A percentile compares a stretch with the other conserved stretches of the same genome.
These are phyloP conservation scores for Citropsis articulata DNA, from an alignment of 345 rosid genomes.

Conservation along the genomic window DNA sequence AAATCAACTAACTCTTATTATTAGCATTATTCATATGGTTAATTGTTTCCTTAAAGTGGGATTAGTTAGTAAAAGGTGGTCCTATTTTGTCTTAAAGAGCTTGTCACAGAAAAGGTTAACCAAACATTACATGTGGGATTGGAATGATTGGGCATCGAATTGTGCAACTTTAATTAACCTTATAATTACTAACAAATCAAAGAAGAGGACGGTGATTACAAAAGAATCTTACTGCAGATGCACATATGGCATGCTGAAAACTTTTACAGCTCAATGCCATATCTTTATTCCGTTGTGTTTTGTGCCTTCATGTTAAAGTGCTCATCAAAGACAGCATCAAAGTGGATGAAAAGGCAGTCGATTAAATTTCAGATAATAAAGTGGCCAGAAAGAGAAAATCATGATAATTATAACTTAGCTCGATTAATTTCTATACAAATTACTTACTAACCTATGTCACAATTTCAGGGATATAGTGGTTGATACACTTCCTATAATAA, in stretches of 20 bases:
- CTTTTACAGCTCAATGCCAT: not conserved
- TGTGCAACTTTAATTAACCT: not conserved
- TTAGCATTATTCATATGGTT: not conserved
- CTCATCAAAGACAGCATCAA: not conserved
- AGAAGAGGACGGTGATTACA: not conserved
- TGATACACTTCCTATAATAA: too few species aligned
- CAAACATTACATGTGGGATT: constrained; percentile 12
- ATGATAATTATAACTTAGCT: not conserved
- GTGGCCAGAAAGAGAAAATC: not conserved
- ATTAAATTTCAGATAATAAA: not conserved
- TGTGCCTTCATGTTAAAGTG: not conserved
- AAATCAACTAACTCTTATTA: not conserved
- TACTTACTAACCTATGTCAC: not conserved
- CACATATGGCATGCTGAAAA: not conserved
- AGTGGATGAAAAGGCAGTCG: not conserved
- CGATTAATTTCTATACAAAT: not conserved
- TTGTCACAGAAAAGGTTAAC: not conserved
- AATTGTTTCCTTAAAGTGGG: constrained; percentile 8
- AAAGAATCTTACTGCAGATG: not conserved
- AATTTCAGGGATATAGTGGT: too few species aligned
- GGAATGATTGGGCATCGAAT: not conserved
- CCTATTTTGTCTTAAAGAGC: not conserved
- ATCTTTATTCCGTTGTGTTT: constrained; percentile 1
- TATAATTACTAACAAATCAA: not conserved
- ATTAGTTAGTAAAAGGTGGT: not conserved